phyloP scores from a whole-genome alignment of 2,329 filamentous ascomycete species.

The Venturiaceae sp. region DNA sequence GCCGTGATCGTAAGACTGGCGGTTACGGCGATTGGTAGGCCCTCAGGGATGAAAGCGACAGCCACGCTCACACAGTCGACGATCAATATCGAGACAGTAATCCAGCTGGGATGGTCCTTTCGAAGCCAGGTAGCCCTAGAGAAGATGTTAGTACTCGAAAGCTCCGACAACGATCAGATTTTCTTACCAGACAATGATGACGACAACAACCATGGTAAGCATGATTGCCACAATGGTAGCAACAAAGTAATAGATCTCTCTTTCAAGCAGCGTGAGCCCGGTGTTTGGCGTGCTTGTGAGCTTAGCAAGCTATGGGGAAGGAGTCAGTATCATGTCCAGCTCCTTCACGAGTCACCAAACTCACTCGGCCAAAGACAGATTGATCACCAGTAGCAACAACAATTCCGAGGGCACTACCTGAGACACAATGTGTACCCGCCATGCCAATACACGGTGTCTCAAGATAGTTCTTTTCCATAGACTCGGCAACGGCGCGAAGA shows the following conservation, averaged over 20 bases:
- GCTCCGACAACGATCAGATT: constrained; percentile 2
- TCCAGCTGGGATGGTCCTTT: constrained; percentile 57
- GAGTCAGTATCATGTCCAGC: neutral
- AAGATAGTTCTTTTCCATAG: constrained; percentile 35
- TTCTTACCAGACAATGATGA: constrained; percentile 55
- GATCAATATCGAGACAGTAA: constrained; percentile 61
- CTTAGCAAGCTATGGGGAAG: constrained; percentile 43
- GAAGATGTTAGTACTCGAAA: constrained; percentile 7
- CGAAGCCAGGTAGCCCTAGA: constrained; percentile 65
- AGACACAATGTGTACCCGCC: constrained; percentile 70
- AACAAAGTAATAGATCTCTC: constrained; percentile 65
- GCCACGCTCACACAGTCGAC: constrained; percentile 61
- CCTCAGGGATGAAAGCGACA: constrained; percentile 68
- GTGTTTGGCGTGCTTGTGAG: constrained; percentile 60
- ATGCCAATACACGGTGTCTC: constrained; percentile 69
- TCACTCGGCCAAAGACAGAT: constrained; percentile 62
- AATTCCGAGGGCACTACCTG: constrained; percentile 55
- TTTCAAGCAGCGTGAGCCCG: constrained; percentile 60
- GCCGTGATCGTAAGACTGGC: constrained; percentile 63
- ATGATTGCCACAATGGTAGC: constrained; percentile 60
- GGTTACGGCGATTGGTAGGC: constrained; percentile 59
- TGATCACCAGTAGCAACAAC: constrained; percentile 63
- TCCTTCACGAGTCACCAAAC: too few relatives aligned
- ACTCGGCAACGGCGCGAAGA: constrained; percentile 53
- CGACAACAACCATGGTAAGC: constrained; percentile 52